Evolutionary conservation across 1,284 basidiomycete species (phyloP).

Genomic region (Hymenochaete sp.): DNA sequence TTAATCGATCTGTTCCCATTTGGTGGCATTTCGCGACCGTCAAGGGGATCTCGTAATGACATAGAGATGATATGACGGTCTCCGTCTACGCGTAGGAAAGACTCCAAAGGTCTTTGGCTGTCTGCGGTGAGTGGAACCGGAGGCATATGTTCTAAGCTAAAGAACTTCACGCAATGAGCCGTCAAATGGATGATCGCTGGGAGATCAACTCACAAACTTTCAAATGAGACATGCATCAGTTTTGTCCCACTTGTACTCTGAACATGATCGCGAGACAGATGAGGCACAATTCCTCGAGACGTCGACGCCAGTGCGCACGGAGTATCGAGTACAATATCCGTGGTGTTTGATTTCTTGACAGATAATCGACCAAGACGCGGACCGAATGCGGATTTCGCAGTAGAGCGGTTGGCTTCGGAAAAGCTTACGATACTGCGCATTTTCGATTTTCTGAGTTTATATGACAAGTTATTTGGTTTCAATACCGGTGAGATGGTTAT

Average conservation of each 20-base stretch:
- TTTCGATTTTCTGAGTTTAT: too few species aligned
- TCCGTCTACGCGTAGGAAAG: slow-evolving; percentile 46
- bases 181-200: too few species aligned
- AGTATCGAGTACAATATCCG: slow-evolving; percentile 38
- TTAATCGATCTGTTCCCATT: slow-evolving; percentile 53
- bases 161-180: too few species aligned
- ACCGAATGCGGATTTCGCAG: background rate
- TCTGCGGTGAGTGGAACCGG: slow-evolving; percentile 50
- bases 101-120: slow-evolving; percentile 45
- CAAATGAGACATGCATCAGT: slow-evolving; percentile 66
- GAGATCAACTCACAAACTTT: slow-evolving; percentile 64
- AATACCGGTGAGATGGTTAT: too few species aligned
- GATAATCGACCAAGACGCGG: slow-evolving; percentile 9
- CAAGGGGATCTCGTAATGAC: slow-evolving; percentile 56
- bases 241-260: slow-evolving; percentile 38
- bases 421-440: too few species aligned
- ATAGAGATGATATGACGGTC: slow-evolving; percentile 47
- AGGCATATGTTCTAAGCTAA: slow-evolving; percentile 51
- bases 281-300: slow-evolving; percentile 64
- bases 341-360: slow-evolving; percentile 1
- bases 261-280: slow-evolving; percentile 61
- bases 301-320: slow-evolving; percentile 55
- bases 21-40: slow-evolving; percentile 56
- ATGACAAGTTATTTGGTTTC: too few species aligned
- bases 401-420: too few species aligned